Evolutionary conservation across 164 flowering plant genomes (phyloP), one percentile per base, ranked within the genome.

Genomic region (Piper longum): DNA sequence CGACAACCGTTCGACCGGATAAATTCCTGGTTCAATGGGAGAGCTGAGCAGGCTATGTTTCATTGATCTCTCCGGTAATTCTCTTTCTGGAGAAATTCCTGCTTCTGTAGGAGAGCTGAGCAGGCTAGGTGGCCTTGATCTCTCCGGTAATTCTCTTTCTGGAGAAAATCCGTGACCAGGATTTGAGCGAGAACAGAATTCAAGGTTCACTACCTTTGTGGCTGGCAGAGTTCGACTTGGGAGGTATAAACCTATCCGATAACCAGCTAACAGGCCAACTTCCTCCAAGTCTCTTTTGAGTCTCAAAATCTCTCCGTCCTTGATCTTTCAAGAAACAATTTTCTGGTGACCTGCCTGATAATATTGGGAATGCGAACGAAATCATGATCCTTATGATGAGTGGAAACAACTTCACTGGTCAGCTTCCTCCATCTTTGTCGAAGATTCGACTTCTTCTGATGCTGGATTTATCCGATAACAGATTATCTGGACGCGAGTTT

Each of bases 101-200:
- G 4, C 67, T 2, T 78, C 82, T 80, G 45, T 83, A 54, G 70
- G 81, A 43, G 66, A 73, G 8, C 55, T 80, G 40, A 48, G 67
- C 62, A 52, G 56, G 36, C 57, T 81, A 59, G 70, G 69, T 56
- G 59, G 7, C 5, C 54, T 81, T 64, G 9, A 42, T 51, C 77
- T 81, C 45, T 81, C 83, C 63, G 78, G 80, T 51, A 83, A 79
- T 68, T 63, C 68, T 17, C 71, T 78, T 14, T 83, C 57, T 74
- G 82, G 4, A 65, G 65, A 3, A 82, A 76, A 65, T 77, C 11
- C 44, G 69, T 63, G 67, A 70, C 70, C 69, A 81, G 67, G 87
- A 83, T 67, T 64, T 83, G 64, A 79, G 87, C 43, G 66, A 71
- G 42, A 83, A 81, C 62, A 26, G 70, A 48, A 69, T 81, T 7